Conservation (phyloP, 768 basidiomycete genomes). For the Lentinula guzmanii region DNA sequence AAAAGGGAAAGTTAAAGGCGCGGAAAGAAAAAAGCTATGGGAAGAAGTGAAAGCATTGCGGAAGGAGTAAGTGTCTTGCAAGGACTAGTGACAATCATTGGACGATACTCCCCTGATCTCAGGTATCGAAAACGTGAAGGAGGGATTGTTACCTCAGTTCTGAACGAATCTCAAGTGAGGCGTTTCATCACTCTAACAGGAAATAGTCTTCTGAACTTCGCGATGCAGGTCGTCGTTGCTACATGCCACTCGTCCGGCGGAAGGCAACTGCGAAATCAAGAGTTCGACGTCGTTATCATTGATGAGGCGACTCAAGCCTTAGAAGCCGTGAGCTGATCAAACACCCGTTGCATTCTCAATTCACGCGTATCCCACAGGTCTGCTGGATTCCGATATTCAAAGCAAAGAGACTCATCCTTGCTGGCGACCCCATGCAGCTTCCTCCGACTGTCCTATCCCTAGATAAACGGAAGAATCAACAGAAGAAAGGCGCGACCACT, state of each 20-base stretch:
- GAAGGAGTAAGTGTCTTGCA: constrained; percentile 65
- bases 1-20: constrained; percentile 64
- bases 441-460: constrained; percentile 87
- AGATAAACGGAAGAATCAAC: constrained; percentile 28
- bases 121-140: constrained; percentile 90
- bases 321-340: constrained; percentile 63
- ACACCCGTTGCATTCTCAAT: not conserved
- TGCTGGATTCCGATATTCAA: constrained; percentile 98
- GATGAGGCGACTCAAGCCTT: constrained; percentile 98
- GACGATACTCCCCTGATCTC: not conserved
- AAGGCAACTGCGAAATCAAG: constrained; percentile 64
- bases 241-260: constrained; percentile 95
- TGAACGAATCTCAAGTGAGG: constrained; percentile 68
- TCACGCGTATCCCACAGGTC: constrained; percentile 34
- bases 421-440: constrained; percentile 94
- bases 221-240: constrained; percentile 63
- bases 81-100: not conserved
- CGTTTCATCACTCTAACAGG: not conserved
- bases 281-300: constrained; percentile 92
- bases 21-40: constrained; percentile 81
- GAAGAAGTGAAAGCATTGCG: constrained; percentile 79
- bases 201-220: constrained; percentile 17
- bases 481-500: constrained; percentile 7
- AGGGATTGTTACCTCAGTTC: constrained; percentile 74
- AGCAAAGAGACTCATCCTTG: constrained; percentile 81